phyloP scores from a whole-genome alignment of 2,329 filamentous ascomycete species.

The Colletotrichum lindemuthianum region DNA sequence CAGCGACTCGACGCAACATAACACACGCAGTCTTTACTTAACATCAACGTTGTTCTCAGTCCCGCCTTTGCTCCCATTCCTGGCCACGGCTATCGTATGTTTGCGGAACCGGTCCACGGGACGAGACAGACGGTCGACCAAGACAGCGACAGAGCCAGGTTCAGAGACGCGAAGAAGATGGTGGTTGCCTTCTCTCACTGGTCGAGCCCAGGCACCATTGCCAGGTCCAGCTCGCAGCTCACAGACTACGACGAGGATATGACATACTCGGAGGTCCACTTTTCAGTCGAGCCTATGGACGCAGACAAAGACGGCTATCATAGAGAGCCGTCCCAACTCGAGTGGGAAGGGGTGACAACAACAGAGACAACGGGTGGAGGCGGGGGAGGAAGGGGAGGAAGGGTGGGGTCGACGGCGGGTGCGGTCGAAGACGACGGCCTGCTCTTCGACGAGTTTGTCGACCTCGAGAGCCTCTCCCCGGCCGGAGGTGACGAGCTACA shows the following conservation, averaged over 20 bases:
- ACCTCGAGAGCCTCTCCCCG: conserved; percentile 38
- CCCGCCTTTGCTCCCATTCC: conserved; percentile 17
- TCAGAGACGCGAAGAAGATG: conserved; percentile 28
- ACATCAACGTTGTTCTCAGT: conserved; percentile 5
- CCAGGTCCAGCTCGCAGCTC: conserved; percentile 29
- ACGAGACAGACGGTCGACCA: conserved; percentile 13
- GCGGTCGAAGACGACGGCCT: conserved; percentile 36
- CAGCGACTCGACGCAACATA: conserved; percentile 9
- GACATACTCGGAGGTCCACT: conserved; percentile 32
- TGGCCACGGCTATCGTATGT: conserved; percentile 15
- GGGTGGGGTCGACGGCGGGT: conserved; percentile 15
- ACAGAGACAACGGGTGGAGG: conserved; percentile 11
- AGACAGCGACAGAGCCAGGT: conserved; percentile 7
- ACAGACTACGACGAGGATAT: conserved; percentile 28
- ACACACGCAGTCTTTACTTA: conserved; percentile 13
- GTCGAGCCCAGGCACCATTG: conserved; percentile 33
- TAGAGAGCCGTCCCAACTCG: conserved; percentile 28
- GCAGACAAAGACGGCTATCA: conserved; percentile 30
- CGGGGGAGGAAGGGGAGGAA: neutral
- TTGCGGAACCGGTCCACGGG: conserved; percentile 25
- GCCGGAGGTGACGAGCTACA: conserved; percentile 30
- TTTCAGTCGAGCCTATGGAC: conserved; percentile 34
- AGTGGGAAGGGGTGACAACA: conserved; percentile 27
- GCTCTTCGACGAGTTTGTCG: conserved; percentile 42
- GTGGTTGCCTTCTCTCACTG: conserved; percentile 35